These are phyloP conservation scores for Zasmidium angulare DNA, from an alignment of 2,329 filamentous ascomycete genomes.

Conservation along the genomic window DNA sequence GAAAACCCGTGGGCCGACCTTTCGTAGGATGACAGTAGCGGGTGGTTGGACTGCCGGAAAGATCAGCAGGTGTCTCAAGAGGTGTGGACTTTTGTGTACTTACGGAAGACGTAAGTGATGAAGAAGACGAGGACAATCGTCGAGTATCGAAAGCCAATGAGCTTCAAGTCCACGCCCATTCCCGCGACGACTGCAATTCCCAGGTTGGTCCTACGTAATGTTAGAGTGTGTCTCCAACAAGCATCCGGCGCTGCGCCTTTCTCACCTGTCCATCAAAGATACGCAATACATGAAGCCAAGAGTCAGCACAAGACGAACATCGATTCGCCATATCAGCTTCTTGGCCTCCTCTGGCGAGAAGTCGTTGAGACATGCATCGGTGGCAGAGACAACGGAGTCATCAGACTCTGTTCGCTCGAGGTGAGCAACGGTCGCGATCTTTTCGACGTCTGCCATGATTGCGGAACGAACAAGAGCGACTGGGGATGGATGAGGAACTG, in stretches of 20 bases:
- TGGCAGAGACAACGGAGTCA: constrained; percentile 19
- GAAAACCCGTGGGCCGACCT: constrained; percentile 53
- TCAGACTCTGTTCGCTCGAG: constrained; percentile 30
- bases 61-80: no score
- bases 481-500: background rate
- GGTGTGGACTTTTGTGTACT: no score
- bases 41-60: constrained; percentile 71
- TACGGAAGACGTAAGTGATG: constrained; percentile 69
- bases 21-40: constrained; percentile 67
- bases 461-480: background rate
- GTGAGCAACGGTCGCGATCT: constrained; percentile 16
- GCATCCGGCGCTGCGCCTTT: background rate
- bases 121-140: constrained; percentile 70
- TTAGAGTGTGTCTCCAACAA: background rate
- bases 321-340: constrained; percentile 68
- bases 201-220: constrained; percentile 27
- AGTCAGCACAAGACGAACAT: constrained; percentile 54
- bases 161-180: constrained; percentile 35
- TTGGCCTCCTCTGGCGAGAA: constrained; percentile 64
- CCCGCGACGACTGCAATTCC: constrained; percentile 38
- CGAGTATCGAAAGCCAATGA: constrained; percentile 33
- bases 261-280: constrained; percentile 36
- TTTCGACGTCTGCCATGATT: constrained; percentile 25
- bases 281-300: constrained; percentile 44
- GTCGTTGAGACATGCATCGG: constrained; percentile 32